These are phyloP conservation scores for Ogataea neopini DNA, from an alignment of 805 yeast species.

Conservation along the genomic window DNA sequence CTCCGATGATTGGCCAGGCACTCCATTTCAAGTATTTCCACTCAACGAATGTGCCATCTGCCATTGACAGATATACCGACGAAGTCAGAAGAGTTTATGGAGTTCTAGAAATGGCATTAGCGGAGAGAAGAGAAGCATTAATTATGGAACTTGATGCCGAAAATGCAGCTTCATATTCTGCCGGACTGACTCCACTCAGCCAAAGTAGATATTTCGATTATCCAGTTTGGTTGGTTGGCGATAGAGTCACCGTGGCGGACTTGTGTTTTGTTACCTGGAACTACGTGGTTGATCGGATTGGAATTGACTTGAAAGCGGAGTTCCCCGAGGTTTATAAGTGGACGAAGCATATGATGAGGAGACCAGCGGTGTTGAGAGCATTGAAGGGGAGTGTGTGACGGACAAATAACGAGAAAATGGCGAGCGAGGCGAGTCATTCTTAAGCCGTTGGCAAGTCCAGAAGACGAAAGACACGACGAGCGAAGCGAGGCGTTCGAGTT, in stretches of 20 bases:
- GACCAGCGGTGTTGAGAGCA: constrained; percentile 89
- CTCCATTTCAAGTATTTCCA: constrained; percentile 92
- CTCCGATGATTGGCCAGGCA: constrained; percentile 99
- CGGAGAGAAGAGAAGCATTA: constrained; percentile 86
- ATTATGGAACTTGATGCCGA: constrained; percentile 87
- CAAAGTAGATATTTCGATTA: constrained; percentile 86
- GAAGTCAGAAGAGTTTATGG: constrained; percentile 94
- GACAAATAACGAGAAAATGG: too few species aligned
- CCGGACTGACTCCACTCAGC: constrained; percentile 84
- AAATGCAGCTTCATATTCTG: constrained; percentile 82
- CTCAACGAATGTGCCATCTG: constrained; percentile 79
- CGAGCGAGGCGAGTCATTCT: too few species aligned
- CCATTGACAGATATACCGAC: constrained; percentile 86
- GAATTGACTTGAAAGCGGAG: constrained; percentile 81
- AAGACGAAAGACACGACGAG: too few species aligned
- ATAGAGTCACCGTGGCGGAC: constrained; percentile 81
- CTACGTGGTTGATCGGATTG: constrained; percentile 90
- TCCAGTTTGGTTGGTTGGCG: constrained; percentile 95
- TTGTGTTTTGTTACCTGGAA: constrained; percentile 96
- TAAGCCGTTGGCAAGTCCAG: too few species aligned
- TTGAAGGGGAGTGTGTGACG: constrained; percentile 51
- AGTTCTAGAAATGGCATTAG: constrained; percentile 91
- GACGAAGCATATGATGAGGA: constrained; percentile 94
- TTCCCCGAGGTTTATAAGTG: constrained; percentile 95
- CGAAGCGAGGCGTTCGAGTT: too few species aligned